phyloP scores from a whole-genome alignment of 805 yeast species.

The Sugiyamaella valdiviana region DNA sequence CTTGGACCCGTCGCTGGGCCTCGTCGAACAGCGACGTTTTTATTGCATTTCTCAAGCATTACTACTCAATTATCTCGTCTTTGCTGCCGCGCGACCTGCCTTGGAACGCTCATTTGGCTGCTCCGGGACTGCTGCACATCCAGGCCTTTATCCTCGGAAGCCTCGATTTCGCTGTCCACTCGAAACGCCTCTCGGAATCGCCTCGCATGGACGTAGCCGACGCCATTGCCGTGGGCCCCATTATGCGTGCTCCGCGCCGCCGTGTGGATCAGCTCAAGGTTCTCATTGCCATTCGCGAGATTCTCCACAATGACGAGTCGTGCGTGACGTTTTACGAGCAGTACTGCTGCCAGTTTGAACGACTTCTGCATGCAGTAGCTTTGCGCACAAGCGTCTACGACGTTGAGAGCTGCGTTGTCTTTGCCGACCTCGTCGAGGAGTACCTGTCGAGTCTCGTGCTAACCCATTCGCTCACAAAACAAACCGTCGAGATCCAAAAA shows the following conservation, averaged over 20 bases:
- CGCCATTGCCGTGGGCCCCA: slow-evolving; percentile 20
- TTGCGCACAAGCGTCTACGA: slow-evolving; percentile 29
- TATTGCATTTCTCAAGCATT: slow-evolving; percentile 38
- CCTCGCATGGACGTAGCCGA: slow-evolving; percentile 7
- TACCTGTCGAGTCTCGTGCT: slow-evolving; percentile 30
- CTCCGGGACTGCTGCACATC: slow-evolving; percentile 24
- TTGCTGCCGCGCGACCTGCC: slow-evolving; percentile 21
- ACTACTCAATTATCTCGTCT: slow-evolving; percentile 31
- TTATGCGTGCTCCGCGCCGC: slow-evolving; percentile 19
- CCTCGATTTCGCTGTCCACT: slow-evolving; percentile 21
- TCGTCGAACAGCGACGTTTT: slow-evolving; percentile 33
- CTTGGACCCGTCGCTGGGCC: slow-evolving; percentile 35
- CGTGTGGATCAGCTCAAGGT: slow-evolving; percentile 32
- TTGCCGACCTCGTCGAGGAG: slow-evolving; percentile 39
- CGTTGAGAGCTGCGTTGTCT: slow-evolving; percentile 33
- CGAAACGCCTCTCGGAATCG: slow-evolving; percentile 1
- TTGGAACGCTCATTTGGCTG: slow-evolving; percentile 19
- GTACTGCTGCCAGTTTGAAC: slow-evolving; percentile 33
- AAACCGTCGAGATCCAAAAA: slow-evolving; percentile 22
- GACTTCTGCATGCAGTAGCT: slow-evolving; percentile 33
- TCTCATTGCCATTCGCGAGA: slow-evolving; percentile 32
- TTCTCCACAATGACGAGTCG: slow-evolving; percentile 32
- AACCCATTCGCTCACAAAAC: slow-evolving; percentile 24
- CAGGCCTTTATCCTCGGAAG: slow-evolving; percentile 24
- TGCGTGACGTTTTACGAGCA: slow-evolving; percentile 29